Percentiles rank a stretch among this genome's conserved stretches.
phyloP scores from a whole-genome alignment of 805 yeast species.

The Phaffomyces opuntiae region DNA sequence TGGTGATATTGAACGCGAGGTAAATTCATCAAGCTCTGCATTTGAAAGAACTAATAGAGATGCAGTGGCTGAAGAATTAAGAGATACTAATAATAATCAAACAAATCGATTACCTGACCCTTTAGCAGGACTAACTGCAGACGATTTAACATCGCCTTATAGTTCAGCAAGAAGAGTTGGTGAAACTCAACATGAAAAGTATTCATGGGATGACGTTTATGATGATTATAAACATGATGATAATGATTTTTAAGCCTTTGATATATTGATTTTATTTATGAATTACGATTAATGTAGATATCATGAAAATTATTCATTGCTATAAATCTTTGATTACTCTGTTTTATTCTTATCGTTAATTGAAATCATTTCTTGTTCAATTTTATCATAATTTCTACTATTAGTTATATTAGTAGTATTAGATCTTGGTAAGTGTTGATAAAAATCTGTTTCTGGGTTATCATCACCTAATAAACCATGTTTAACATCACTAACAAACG shows the following conservation, averaged over 20 bases:
- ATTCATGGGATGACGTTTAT: slow-evolving; percentile 25
- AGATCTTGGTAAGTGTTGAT: neutral
- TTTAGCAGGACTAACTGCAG: slow-evolving; percentile 16
- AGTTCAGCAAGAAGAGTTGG: slow-evolving; percentile 18
- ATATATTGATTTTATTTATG: neutral
- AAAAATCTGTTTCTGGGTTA: neutral
- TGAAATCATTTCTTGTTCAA: slow-evolving; percentile 20
- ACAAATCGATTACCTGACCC: slow-evolving; percentile 21
- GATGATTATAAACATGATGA: slow-evolving; percentile 23
- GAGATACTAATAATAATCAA: slow-evolving; percentile 1
- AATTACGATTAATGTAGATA: no score
- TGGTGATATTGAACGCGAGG: slow-evolving; percentile 2
- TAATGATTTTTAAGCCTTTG: slow-evolving; percentile 13
- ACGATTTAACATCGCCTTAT: slow-evolving; percentile 18
- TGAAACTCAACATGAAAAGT: slow-evolving; percentile 12
- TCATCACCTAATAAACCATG: slow-evolving; percentile 33
- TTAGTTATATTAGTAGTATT: neutral
- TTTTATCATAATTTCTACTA: neutral
- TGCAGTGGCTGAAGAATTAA: slow-evolving; percentile 4
- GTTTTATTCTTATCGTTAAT: slow-evolving; percentile 5
- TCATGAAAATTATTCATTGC: no score
- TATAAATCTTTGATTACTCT: neutral
- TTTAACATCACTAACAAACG: slow-evolving; percentile 44
- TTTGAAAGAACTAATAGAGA: slow-evolving; percentile 9
- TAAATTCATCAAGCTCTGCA: neutral